Evolutionary conservation across 345 rosid species (phyloP).

Genomic region (Salix udensis): DNA sequence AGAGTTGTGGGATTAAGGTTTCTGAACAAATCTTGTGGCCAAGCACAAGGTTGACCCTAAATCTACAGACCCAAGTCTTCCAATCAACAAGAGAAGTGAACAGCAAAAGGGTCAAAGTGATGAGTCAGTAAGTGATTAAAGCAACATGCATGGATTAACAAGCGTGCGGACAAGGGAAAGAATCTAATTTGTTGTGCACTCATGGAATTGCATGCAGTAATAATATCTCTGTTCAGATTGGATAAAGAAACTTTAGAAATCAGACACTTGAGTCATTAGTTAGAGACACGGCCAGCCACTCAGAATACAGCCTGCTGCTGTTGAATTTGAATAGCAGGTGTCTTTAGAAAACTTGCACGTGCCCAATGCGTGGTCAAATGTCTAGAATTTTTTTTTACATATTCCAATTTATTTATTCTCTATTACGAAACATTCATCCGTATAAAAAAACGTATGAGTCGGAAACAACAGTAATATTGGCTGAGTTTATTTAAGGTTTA

Average conservation of each 20-base stretch:
- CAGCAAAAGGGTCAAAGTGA: background rate
- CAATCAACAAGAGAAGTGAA: background rate
- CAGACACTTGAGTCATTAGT: too few relatives aligned
- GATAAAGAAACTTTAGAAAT: background rate
- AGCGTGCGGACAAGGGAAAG: background rate
- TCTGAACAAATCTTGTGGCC: background rate
- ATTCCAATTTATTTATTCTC: too few relatives aligned
- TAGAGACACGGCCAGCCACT: background rate
- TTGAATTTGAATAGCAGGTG: background rate
- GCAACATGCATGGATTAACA: background rate
- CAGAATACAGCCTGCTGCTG: background rate
- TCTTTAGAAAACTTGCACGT: background rate
- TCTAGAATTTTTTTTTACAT: too few relatives aligned
- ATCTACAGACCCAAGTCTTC: constrained; percentile 4
- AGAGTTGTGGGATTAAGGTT: too few relatives aligned
- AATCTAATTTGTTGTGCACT: constrained; percentile 21
- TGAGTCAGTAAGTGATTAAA: background rate
- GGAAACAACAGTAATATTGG: too few relatives aligned
- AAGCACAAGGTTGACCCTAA: background rate
- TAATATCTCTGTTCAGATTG: background rate
- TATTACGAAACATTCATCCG: too few relatives aligned
- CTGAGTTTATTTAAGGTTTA: too few relatives aligned
- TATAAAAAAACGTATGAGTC: too few relatives aligned
- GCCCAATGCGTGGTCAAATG: background rate
- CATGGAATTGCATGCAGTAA: constrained; percentile 11